Conservation (phyloP, 2,329 filamentous ascomycete genomes). For the Camillea tinctor region DNA sequence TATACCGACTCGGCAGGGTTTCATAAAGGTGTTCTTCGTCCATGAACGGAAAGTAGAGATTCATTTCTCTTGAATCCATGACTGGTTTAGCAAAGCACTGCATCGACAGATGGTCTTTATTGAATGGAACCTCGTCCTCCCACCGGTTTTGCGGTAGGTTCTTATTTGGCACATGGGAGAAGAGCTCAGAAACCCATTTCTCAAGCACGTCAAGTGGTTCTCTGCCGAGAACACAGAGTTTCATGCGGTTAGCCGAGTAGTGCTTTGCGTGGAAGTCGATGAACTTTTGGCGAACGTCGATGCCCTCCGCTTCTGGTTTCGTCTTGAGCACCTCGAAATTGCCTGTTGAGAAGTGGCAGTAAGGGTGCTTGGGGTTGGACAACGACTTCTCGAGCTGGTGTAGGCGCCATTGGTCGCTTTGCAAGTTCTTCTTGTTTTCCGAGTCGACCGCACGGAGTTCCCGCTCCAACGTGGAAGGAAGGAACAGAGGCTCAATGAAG, state of each 20-base stretch:
- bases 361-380: constrained; percentile 85
- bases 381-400: constrained; percentile 85
- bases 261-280: constrained; percentile 87
- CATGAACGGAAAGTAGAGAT: constrained; percentile 79
- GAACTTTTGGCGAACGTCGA: constrained; percentile 87
- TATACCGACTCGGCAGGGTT: constrained; percentile 79
- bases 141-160: constrained; percentile 62
- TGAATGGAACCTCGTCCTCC: constrained; percentile 51
- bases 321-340: constrained; percentile 85
- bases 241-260: constrained; percentile 93
- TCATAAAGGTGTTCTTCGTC: constrained; percentile 80
- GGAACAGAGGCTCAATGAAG: constrained; percentile 84
- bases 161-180: constrained; percentile 80
- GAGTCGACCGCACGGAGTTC: constrained; percentile 89
- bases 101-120: constrained; percentile 52
- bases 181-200: constrained; percentile 80
- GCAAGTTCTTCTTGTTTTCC: constrained; percentile 96
- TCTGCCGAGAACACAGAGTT: constrained; percentile 79
- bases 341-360: constrained; percentile 87
- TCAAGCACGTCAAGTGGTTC: constrained; percentile 81
- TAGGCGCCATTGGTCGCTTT: constrained; percentile 84
- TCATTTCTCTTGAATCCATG: constrained; percentile 79
- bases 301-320: constrained; percentile 71
- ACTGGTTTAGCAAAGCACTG: constrained; percentile 89
- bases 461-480: constrained; percentile 79